phyloP scores from a whole-genome alignment of 495 filamentous ascomycete species.

The Gamarada debralockiae region DNA sequence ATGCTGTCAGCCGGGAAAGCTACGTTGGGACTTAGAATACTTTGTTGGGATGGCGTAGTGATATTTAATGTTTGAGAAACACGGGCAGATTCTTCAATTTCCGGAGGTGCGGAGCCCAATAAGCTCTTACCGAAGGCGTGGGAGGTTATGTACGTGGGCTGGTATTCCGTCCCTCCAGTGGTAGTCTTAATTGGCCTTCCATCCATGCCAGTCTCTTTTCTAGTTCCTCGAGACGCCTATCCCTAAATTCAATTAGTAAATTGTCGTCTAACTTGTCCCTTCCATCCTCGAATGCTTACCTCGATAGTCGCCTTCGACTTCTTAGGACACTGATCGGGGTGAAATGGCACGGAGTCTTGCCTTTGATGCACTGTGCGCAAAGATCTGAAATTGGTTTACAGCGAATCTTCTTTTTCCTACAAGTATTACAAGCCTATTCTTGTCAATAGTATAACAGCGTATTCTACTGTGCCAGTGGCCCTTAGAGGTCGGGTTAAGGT shows the following conservation, averaged over 20 bases:
- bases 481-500: too few species aligned
- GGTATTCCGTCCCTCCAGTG: neutral
- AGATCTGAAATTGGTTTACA: slow-evolving; percentile 92
- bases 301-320: slow-evolving; percentile 77
- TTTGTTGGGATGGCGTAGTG: neutral
- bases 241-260: slow-evolving; percentile 26
- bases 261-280: neutral
- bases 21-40: neutral
- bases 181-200: slow-evolving; percentile 83
- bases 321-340: slow-evolving; percentile 97
- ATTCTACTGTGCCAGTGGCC: too few species aligned
- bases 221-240: slow-evolving; percentile 94
- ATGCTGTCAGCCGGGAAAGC: neutral
- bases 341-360: slow-evolving; percentile 94
- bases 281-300: slow-evolving; percentile 46
- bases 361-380: slow-evolving; percentile 93
- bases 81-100: neutral
- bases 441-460: too few species aligned
- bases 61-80: neutral
- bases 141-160: slow-evolving; percentile 4
- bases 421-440: slow-evolving; percentile 99
- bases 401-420: slow-evolving; percentile 98
- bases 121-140: slow-evolving; percentile 4
- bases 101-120: neutral
- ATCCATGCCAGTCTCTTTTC: slow-evolving; percentile 93